Evolutionary conservation across 129 eudicot genomes (phyloP).

Genomic region (Artemisia argyi): DNA sequence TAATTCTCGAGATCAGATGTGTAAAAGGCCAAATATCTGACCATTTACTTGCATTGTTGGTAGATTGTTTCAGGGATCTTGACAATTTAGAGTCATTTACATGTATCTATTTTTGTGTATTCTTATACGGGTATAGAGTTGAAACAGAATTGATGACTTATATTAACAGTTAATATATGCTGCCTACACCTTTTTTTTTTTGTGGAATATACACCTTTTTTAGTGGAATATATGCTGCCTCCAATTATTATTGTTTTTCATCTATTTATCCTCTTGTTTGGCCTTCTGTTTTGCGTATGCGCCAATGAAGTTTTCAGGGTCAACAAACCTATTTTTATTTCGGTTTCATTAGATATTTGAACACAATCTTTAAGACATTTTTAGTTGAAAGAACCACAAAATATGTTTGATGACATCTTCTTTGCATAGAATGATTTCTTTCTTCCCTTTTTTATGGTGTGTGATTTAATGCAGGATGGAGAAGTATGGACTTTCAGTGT

Average conservation of each 20-base stretch:
- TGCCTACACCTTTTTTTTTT: too few relatives aligned
- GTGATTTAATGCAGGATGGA: constrained; percentile 61
- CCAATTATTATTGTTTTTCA: not conserved
- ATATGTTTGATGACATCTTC: constrained; percentile 6
- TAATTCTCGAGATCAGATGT: not conserved
- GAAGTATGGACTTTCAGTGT: constrained; percentile 92
- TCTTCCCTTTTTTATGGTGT: too few relatives aligned
- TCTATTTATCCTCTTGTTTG: not conserved
- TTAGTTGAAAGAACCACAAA: constrained; percentile 2
- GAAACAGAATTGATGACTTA: constrained; percentile 9
- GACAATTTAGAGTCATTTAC: not conserved
- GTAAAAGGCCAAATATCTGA: not conserved
- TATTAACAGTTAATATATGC: not conserved
- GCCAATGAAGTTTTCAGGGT: not conserved
- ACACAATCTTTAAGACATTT: constrained; percentile 3
- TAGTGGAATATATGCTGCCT: not conserved
- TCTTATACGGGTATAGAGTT: constrained; percentile 5
- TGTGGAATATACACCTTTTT: too few relatives aligned
- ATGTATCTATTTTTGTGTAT: not conserved
- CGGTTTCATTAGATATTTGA: not conserved
- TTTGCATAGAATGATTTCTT: too few relatives aligned
- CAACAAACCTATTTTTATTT: not conserved
- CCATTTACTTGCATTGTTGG: not conserved
- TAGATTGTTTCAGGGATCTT: not conserved
- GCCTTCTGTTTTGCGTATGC: not conserved